phyloP scores from a whole-genome alignment of 2,329 filamentous ascomycete genomes.

The Claviceps digitariae region DNA sequence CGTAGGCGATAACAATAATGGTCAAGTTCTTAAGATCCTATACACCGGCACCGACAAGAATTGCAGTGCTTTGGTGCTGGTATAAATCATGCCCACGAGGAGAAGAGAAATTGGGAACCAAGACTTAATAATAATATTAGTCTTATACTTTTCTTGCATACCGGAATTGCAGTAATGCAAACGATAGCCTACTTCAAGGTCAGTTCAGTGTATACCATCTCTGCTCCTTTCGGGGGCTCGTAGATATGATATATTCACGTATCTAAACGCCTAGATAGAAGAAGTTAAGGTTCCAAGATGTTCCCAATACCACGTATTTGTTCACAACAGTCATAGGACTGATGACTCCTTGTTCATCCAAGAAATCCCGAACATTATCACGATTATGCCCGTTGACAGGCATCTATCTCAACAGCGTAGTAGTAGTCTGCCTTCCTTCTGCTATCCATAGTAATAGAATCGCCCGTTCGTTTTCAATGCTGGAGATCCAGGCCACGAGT shows the following conservation, averaged over 20 bases:
- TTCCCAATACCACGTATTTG: slow-evolving; percentile 91
- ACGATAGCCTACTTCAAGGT: slow-evolving; percentile 56
- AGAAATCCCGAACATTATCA: slow-evolving; percentile 36
- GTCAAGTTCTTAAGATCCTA: slow-evolving; percentile 99
- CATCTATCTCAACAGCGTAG: slow-evolving; percentile 59
- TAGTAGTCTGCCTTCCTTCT: slow-evolving; percentile 82
- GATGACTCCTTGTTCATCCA: slow-evolving; percentile 43
- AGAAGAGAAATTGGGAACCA: slow-evolving; percentile 95
- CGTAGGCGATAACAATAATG: slow-evolving; percentile 96
- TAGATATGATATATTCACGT: slow-evolving; percentile 18
- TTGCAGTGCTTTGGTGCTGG: slow-evolving; percentile 86
- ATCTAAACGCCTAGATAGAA: slow-evolving; percentile 90
- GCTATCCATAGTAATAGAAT: slow-evolving; percentile 50
- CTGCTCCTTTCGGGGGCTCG: not conserved
- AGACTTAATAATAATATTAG: slow-evolving; percentile 24
- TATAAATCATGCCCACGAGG: slow-evolving; percentile 98
- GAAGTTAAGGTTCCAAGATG: slow-evolving; percentile 90
- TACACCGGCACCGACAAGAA: slow-evolving; percentile 96
- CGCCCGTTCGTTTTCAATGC: no score
- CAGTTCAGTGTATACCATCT: slow-evolving; percentile 1
- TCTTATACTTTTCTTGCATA: slow-evolving; percentile 43
- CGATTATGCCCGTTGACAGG: slow-evolving; percentile 40
- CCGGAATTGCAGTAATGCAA: slow-evolving; percentile 71
- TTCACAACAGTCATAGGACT: slow-evolving; percentile 99
- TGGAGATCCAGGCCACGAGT: not conserved